These are phyloP conservation scores for Phenoliferia sp. DNA, from an alignment of 1,284 basidiomycete genomes.

Conservation along the genomic window DNA sequence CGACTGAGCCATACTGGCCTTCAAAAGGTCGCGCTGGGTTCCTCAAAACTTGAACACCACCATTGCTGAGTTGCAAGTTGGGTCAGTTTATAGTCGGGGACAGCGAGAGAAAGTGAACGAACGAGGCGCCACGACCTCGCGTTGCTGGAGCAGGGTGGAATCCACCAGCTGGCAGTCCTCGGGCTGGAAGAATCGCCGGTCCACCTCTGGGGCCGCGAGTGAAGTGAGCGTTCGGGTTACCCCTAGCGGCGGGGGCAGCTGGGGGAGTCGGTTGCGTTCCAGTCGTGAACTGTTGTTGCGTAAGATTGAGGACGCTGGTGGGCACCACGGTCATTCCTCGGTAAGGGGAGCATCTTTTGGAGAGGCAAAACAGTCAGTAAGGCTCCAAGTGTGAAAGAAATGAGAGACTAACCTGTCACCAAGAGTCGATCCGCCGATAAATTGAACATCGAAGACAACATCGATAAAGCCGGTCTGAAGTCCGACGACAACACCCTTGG, in stretches of 20 bases:
- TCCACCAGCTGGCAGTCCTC: conserved; percentile 28
- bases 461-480: conserved; percentile 82
- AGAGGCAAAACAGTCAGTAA: conserved; percentile 2
- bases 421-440: conserved; percentile 86
- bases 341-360: conserved; percentile 73
- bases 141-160: conserved; percentile 26
- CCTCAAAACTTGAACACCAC: conserved; percentile 15
- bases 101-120: not conserved
- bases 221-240: conserved; percentile 25
- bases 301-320: conserved; percentile 78
- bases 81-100: not conserved
- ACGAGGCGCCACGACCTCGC: conserved; percentile 19
- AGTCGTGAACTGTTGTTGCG: conserved; percentile 46
- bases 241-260: not conserved
- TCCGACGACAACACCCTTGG: conserved; percentile 90
- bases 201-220: conserved; percentile 19
- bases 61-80: conserved; percentile 1
- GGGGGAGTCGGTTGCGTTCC: conserved; percentile 1
- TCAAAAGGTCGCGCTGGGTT: conserved; percentile 15
- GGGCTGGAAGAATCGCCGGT: conserved; percentile 24
- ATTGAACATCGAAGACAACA: conserved; percentile 93
- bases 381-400: conserved; percentile 8
- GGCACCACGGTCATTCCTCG: conserved; percentile 80
- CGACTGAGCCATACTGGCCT: conserved; percentile 22
- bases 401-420: conserved; percentile 61